A percentile compares a stretch with the other conserved stretches of the same genome.
phyloP scores from a whole-genome alignment of 768 basidiomycete genomes.

The Leccinellum rugosiceps region DNA sequence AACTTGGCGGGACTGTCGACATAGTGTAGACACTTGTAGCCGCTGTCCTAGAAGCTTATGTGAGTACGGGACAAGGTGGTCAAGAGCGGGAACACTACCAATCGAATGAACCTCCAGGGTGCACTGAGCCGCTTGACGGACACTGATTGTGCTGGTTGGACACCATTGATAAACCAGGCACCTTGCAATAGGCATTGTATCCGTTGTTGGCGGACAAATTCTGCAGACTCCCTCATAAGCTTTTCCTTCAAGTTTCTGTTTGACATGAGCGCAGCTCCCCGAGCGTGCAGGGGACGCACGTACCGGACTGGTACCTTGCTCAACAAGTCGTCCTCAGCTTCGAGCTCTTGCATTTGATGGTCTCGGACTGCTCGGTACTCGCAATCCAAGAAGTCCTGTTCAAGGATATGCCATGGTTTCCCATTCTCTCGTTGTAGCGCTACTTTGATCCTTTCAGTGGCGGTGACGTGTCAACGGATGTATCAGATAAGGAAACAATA shows the following conservation, averaged over 20 bases:
- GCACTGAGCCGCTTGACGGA: constrained; percentile 53
- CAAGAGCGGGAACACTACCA: constrained; percentile 46
- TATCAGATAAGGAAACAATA: neutral
- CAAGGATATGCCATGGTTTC: constrained; percentile 81
- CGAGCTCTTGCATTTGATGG: constrained; percentile 87
- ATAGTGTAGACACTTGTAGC: constrained; percentile 79
- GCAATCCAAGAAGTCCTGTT: constrained; percentile 73
- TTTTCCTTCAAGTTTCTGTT: constrained; percentile 80
- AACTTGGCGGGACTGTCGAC: constrained; percentile 81
- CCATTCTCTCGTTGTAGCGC: constrained; percentile 72
- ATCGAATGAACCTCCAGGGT: constrained; percentile 84
- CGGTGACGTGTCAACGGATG: constrained; percentile 6
- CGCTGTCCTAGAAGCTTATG: constrained; percentile 56
- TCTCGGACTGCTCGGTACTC: constrained; percentile 86
- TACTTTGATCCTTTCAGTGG: constrained; percentile 58
- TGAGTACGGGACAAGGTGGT: neutral
- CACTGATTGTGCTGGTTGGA: constrained; percentile 45
- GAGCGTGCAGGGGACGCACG: constrained; percentile 19
- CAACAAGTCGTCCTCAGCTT: constrained; percentile 82
- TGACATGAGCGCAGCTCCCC: constrained; percentile 3
- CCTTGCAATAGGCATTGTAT: constrained; percentile 86
- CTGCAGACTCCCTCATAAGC: constrained; percentile 85
- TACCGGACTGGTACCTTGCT: constrained; percentile 85
- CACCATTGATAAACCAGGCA: constrained; percentile 87
- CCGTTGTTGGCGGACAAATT: constrained; percentile 85